A percentile compares a stretch with the other conserved stretches of the same genome.
These are phyloP conservation scores for Xerocomus spinulosus DNA, from an alignment of 768 basidiomycete species.

Conservation along the genomic window DNA sequence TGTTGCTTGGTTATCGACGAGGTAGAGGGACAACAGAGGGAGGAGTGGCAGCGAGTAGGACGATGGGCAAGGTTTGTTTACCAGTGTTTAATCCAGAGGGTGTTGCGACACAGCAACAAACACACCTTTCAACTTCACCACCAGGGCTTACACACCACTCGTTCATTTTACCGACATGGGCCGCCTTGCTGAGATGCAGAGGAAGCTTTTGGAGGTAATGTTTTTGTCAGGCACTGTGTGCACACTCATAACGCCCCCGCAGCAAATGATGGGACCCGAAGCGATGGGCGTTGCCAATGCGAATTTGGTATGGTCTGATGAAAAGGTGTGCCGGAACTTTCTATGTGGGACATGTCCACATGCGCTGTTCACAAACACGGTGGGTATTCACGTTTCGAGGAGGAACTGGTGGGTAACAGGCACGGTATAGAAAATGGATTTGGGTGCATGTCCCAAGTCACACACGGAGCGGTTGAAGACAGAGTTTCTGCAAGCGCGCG, in stretches of 20 bases:
- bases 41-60: too few relatives aligned
- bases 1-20: neutral
- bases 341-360: conserved; percentile 99
- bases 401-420: conserved; percentile 1
- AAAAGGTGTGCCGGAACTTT: conserved; percentile 98
- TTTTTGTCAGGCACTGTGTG: conserved; percentile 27
- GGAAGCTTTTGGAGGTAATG: conserved; percentile 77
- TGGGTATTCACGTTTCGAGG: conserved; percentile 37
- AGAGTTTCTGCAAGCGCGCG: conserved; percentile 78
- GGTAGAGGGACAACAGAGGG: too few relatives aligned
- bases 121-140: conserved; percentile 15
- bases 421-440: conserved; percentile 84
- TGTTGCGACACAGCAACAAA: conserved; percentile 28
- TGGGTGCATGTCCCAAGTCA: conserved; percentile 95
- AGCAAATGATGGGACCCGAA: conserved; percentile 99
- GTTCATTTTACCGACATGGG: conserved; percentile 59
- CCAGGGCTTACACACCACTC: neutral
- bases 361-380: conserved; percentile 95
- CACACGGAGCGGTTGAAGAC: conserved; percentile 93
- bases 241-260: conserved; percentile 6
- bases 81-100: conserved; percentile 22
- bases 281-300: conserved; percentile 95
- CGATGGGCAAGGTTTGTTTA: conserved; percentile 19
- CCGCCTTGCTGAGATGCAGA: conserved; percentile 93
- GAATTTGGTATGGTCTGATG: conserved; percentile 90